A percentile compares a stretch with the other conserved stretches of the same genome.
These are phyloP conservation scores for Sordariomycetes sp. DNA, from an alignment of 2,329 filamentous ascomycete genomes.

Conservation along the genomic window DNA sequence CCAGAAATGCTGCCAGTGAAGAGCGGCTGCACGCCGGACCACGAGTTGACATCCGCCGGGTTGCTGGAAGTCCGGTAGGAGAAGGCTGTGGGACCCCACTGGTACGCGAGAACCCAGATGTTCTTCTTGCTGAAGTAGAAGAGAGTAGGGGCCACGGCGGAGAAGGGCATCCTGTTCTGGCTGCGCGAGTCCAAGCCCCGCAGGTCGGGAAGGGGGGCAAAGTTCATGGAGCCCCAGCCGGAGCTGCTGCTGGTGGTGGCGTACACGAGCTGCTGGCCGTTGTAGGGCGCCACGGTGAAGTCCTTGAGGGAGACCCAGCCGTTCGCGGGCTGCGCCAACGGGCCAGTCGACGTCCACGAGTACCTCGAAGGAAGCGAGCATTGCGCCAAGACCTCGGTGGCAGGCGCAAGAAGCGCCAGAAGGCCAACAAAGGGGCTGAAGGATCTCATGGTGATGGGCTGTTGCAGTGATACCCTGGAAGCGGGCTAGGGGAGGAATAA, in stretches of 20 bases:
- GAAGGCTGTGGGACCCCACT: conserved; percentile 53
- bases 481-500: no score
- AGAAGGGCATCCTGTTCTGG: conserved; percentile 39
- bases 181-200: conserved; percentile 36
- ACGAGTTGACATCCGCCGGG: conserved; percentile 47
- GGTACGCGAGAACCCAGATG: conserved; percentile 56
- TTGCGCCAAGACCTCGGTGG: conserved; percentile 2
- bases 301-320: conserved; percentile 54
- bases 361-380: conserved; percentile 47
- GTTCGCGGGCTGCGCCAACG: conserved; percentile 40
- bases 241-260: conserved; percentile 34
- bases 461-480: no score
- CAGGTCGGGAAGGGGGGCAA: conserved; percentile 45
- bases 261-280: conserved; percentile 53
- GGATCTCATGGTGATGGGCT: no score
- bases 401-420: background rate
- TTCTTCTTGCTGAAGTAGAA: conserved; percentile 55
- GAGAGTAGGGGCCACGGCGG: conserved; percentile 49
- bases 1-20: conserved; percentile 44
- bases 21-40: conserved; percentile 43
- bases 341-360: conserved; percentile 41
- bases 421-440: background rate
- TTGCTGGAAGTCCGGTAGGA: conserved; percentile 50
- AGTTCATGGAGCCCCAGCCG: conserved; percentile 49
- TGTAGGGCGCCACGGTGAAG: conserved; percentile 46